Base-by-base conservation (phyloP, 1,284 basidiomycete genomes). In the Microbotryum scabiosae region DNA sequence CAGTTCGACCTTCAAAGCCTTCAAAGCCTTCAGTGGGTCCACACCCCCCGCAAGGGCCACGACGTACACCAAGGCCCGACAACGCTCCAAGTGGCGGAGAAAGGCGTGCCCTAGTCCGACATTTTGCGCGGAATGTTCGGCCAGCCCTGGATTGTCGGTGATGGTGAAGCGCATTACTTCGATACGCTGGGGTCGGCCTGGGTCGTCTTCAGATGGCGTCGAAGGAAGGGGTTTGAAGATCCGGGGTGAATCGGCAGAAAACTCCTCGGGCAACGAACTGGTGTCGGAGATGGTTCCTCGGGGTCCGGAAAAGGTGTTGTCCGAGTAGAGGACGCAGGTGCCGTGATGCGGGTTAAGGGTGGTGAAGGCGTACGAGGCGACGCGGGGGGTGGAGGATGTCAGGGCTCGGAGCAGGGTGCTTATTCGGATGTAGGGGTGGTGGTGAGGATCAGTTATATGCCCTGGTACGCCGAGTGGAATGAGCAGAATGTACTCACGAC, bases 341-440 rank as follows among this genome's bases (percentile, higher is more conserved):
- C 90, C 94, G n/a, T 97, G 82, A 59, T 97, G 86, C 1, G 94
- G 96, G 66, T 94, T 94, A 47, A 97, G 80, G 1, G 92, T 98
- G 10, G 94, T 97, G 75, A 97, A 97, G 2, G 88, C 85, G 75
- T 96, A 97, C 8, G 85, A 82, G 0, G 92, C 96, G 6, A 97
- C 86, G 71, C 90, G 86, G 3, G 88, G 90, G 70, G 85, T 85
- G 14, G 88, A 87, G 6, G 88, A 89, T 0, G 92, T 97, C 21
- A 98, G 78, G 0, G 91, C 89, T 16, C 90, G 85, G 4, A 98
- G 79, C 21, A 99, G 78, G 0, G 94, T 98, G 49, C 75, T 76
- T 6, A 7, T 30, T 7, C 2, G 1, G 30, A 53, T 30, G 44
- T 18, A 4, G 21, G 18, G 16, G 20, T 44, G 8, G 4, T 23